Evolutionary conservation across 2,329 filamentous ascomycete genomes (phyloP).

Genomic region (Ceratocystis variospora): DNA sequence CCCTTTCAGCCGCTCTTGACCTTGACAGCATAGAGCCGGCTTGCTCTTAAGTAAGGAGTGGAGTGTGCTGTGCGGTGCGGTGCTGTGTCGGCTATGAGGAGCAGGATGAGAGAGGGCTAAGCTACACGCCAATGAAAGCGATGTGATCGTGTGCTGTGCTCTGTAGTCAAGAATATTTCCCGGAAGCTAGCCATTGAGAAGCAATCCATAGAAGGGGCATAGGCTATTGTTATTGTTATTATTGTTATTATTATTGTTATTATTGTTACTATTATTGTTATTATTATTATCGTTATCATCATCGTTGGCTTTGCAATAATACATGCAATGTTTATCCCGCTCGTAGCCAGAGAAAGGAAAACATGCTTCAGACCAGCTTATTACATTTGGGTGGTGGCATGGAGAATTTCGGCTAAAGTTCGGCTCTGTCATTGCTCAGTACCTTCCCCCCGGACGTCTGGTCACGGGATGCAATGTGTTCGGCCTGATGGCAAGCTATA

Average conservation of each 20-base stretch:
- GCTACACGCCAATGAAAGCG: not conserved
- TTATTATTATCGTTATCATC: no score
- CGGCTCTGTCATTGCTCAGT: not conserved
- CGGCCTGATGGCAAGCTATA: not conserved
- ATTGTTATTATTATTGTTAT: no score
- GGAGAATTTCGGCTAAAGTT: not conserved
- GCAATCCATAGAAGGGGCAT: no score
- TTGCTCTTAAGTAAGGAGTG: no score
- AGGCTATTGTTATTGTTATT: no score
- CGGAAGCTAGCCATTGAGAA: slow-evolving; percentile 1
- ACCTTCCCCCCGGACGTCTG: not conserved
- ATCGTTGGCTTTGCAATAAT: no score
- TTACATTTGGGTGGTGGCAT: not conserved
- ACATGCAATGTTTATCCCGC: no score
- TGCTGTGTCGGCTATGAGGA: slow-evolving; percentile 7
- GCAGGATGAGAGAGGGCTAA: not conserved
- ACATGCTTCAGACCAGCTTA: not conserved
- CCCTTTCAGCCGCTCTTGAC: not conserved
- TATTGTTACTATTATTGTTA: no score
- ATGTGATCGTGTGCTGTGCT: not conserved
- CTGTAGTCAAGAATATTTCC: slow-evolving; percentile 12
- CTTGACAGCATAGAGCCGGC: not conserved
- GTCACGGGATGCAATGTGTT: not conserved
- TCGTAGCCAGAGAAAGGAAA: no score
- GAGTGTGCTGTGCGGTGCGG: no score